These are phyloP conservation scores for Taiozyma onychis DNA, from an alignment of 1,139 yeast genomes.

Conservation along the genomic window DNA sequence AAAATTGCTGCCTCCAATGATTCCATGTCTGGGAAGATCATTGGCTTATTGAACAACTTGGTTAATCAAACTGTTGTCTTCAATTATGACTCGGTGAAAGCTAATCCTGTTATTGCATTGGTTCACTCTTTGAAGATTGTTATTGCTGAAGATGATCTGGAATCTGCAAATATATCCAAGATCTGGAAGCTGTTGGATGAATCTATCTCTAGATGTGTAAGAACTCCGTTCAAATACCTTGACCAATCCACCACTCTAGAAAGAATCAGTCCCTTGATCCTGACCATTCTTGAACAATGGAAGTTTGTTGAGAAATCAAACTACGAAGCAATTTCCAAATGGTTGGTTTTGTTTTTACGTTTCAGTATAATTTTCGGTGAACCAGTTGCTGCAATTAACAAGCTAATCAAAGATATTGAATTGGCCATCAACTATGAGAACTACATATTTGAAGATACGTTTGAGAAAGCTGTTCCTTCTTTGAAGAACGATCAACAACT, in stretches of 20 bases:
- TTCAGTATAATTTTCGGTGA: constrained; percentile 52
- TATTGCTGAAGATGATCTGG: constrained; percentile 10
- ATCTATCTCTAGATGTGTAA: constrained; percentile 59
- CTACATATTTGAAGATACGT: constrained; percentile 8
- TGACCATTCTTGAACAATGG: constrained; percentile 71
- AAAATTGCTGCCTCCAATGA: constrained; percentile 37
- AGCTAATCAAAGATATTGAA: constrained; percentile 26
- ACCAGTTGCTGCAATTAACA: constrained; percentile 30
- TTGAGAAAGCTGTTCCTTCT: constrained; percentile 12
- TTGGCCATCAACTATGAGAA: constrained; percentile 18
- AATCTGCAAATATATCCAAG: constrained; percentile 16
- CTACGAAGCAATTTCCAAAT: constrained; percentile 30
- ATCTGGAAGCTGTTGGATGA: constrained; percentile 70
- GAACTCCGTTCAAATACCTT: constrained; percentile 77
- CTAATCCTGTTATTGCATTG: constrained; percentile 40
- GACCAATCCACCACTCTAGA: constrained; percentile 49
- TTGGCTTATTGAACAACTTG: constrained; percentile 34
- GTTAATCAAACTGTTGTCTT: constrained; percentile 44
- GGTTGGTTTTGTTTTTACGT: constrained; percentile 47
- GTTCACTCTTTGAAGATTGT: constrained; percentile 33
- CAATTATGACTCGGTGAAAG: constrained; percentile 35
- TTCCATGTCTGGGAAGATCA: constrained; percentile 30
- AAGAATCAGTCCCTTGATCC: constrained; percentile 57
- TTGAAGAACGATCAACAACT: background rate
- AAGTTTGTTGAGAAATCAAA: constrained; percentile 41